phyloP scores from a whole-genome alignment of 805 yeast species.

The Wickerhamiella kurtzmanii region DNA sequence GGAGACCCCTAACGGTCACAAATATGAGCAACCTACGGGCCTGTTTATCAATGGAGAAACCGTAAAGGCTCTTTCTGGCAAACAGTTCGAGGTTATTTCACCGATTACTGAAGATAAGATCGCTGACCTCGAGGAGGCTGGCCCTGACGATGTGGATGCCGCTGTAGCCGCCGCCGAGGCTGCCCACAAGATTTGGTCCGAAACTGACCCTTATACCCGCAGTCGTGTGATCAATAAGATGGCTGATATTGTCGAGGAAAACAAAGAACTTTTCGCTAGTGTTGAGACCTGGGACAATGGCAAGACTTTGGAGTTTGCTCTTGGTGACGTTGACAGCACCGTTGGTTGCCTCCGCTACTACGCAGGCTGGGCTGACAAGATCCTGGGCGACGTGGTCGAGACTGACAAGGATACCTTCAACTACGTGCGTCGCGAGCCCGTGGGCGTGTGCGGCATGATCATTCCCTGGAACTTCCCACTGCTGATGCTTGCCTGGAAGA shows the following conservation, averaged over 20 bases:
- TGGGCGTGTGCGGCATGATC: constrained; percentile 91
- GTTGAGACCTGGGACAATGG: constrained; percentile 87
- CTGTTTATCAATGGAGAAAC: constrained; percentile 62
- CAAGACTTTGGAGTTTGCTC: constrained; percentile 48
- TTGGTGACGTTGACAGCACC: constrained; percentile 62
- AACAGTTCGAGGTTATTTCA: constrained; percentile 47
- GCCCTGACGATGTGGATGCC: constrained; percentile 60
- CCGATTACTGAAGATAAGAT: constrained; percentile 67
- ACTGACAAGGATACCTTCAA: constrained; percentile 62
- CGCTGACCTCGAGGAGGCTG: constrained; percentile 59
- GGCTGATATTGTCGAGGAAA: constrained; percentile 63
- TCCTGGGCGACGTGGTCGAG: constrained; percentile 61
- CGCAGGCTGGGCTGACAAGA: constrained; percentile 87
- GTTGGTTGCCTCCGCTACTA: constrained; percentile 63
- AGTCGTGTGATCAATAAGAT: constrained; percentile 50
- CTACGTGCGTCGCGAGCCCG: constrained; percentile 75
- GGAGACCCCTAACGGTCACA: neutral
- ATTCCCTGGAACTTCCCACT: constrained; percentile 97
- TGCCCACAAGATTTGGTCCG: constrained; percentile 66
- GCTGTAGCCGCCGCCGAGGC: constrained; percentile 78
- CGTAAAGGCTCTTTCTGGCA: constrained; percentile 37
- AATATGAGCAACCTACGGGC: constrained; percentile 60
- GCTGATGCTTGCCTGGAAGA: constrained; percentile 87
- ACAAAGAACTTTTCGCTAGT: constrained; percentile 57
- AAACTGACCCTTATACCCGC: constrained; percentile 57